Evolutionary conservation across 192 early-diverging fungal genomes (phyloP).

Genomic region (Chytriomyces hyalinus): DNA sequence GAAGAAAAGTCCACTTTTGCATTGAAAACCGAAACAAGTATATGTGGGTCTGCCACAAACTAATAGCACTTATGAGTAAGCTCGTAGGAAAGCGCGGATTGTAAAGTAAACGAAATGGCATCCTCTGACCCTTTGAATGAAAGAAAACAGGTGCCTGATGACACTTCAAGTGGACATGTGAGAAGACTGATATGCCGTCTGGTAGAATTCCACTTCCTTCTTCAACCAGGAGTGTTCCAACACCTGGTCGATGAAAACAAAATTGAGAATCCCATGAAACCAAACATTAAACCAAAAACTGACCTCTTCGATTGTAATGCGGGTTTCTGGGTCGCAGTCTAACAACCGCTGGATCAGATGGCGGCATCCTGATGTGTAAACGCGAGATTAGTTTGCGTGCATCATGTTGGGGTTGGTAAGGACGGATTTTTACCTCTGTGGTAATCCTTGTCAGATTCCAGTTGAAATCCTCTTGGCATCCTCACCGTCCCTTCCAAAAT

Average conservation of each 20-base stretch:
- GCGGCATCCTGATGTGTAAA: background rate
- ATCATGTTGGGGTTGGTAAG: background rate
- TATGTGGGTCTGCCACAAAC: too few species aligned
- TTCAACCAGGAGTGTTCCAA: too few species aligned
- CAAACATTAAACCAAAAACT: background rate
- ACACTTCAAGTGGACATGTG: too few species aligned
- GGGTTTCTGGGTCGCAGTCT: background rate
- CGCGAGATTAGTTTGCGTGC: too few species aligned
- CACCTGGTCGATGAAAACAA: too few species aligned
- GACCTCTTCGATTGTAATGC: background rate
- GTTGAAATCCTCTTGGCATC: background rate
- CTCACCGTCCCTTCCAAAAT: conserved; percentile 45
- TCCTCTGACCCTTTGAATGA: too few species aligned
- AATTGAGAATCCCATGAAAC: too few species aligned
- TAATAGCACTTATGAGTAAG: conserved; percentile 37
- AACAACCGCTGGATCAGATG: background rate
- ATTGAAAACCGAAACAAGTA: too few species aligned
- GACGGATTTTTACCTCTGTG: background rate
- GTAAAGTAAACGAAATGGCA: conserved; percentile 56
- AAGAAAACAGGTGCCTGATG: too few species aligned
- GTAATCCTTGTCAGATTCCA: background rate
- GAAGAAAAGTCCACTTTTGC: too few species aligned
- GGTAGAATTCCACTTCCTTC: too few species aligned
- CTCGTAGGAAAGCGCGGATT: conserved; percentile 51
- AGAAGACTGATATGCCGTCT: too few species aligned